Conservation (phyloP, 2,329 filamentous ascomycete species). For the Alternaria novae-zelandiae region DNA sequence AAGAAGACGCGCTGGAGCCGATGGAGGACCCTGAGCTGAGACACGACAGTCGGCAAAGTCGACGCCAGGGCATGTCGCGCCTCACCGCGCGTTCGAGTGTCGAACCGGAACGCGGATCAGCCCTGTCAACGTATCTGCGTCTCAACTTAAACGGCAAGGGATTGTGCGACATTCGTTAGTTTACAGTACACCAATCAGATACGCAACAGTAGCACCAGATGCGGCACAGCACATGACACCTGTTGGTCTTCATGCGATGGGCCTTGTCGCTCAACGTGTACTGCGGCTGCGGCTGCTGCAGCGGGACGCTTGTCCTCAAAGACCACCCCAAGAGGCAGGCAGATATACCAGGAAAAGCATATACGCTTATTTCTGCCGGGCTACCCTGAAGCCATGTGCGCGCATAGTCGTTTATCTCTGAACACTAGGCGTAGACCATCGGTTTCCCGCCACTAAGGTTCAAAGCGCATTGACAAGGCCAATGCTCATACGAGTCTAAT, state of each 20-base stretch:
- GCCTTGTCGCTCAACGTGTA: background rate
- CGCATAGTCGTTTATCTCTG: background rate
- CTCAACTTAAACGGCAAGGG: slow-evolving; percentile 1
- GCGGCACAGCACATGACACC: slow-evolving; percentile 3
- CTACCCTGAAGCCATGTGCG: background rate
- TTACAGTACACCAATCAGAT: slow-evolving; percentile 1
- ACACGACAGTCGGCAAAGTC: background rate
- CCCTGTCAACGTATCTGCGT: background rate
- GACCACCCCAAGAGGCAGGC: background rate
- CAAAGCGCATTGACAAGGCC: background rate
- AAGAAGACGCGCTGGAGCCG: background rate
- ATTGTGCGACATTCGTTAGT: slow-evolving; percentile 1
- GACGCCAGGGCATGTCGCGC: background rate
- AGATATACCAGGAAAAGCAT: background rate
- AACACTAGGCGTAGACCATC: background rate
- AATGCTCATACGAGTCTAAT: background rate
- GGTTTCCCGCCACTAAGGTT: background rate
- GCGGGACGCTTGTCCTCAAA: background rate
- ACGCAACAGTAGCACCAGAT: background rate
- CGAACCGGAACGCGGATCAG: background rate
- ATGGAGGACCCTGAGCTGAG: background rate
- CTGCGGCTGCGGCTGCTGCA: background rate
- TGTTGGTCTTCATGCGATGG: slow-evolving; percentile 4
- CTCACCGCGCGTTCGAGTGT: background rate
- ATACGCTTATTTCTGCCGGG: background rate